Base-by-base conservation (phyloP, 2,329 filamentous ascomycete genomes). In the Sarocladium kiliense region DNA sequence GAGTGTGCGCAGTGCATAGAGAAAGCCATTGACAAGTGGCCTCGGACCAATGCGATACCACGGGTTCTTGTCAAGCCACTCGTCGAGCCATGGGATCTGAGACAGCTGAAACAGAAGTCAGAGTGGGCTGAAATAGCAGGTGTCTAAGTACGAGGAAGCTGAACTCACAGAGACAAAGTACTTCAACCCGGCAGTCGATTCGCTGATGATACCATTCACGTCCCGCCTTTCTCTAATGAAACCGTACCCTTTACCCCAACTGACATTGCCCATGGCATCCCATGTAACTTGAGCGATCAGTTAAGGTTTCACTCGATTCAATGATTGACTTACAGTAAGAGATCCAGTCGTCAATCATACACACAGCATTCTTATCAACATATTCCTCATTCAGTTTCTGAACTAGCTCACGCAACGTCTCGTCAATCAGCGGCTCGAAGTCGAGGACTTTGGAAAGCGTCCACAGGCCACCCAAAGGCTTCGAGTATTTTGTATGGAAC, bases 251-350 rank as follows among this genome's bases (percentile, higher is more conserved):
- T 65, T 63, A 19, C 73, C 68, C 45, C 74, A 76, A 21, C 67
- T 70, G 19, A 74, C 58, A 27, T 68, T 67, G 18, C 73, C 71
- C 18, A 74, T 65, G n/a, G 74, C 66, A 55, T 77, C 74, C 65
- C 72, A 75, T 3, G 73, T 56, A 18, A 58, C 41, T 45, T 25
- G n/a, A n/a, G n/a, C n/a, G n/a, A n/a, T n/a, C n/a, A n/a, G n/a
- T n/a, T n/a, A n/a, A n/a, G n/a, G n/a, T n/a, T n/a, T n/a, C n/a
- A n/a, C n/a, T n/a, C n/a, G n/a, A n/a, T n/a, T n/a, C n/a, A n/a
- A n/a, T n/a, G n/a, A n/a, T n/a, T n/a, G n/a, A n/a, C 19, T 21
- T 56, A 59, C 58, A 58, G 39, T 59, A 61, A 19, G 58, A 49
- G 41, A 59, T 37, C 57, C 59, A 60, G 56, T 58, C 54, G 45